These are phyloP conservation scores for Sporothrix variecibatus DNA, from an alignment of 2,329 filamentous ascomycete genomes.

Conservation along the genomic window DNA sequence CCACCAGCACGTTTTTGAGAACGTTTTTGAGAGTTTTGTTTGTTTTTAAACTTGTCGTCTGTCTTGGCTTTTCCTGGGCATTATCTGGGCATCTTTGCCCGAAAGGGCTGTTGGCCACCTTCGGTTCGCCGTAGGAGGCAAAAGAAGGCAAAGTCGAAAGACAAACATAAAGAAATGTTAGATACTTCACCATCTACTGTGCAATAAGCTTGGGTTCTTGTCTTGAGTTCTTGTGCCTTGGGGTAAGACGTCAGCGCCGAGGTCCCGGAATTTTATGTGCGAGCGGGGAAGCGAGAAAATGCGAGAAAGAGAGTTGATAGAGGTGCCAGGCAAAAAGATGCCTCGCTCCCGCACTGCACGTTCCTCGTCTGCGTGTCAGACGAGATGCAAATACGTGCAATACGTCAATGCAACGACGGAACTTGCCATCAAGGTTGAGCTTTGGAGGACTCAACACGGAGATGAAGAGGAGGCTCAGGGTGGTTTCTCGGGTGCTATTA, in stretches of 20 bases:
- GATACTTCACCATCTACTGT: not conserved
- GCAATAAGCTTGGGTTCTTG: not conserved
- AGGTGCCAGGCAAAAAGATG: not conserved
- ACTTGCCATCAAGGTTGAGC: not conserved
- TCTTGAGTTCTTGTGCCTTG: not conserved
- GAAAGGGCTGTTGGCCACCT: not conserved
- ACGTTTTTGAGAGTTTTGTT: not conserved
- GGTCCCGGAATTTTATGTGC: not conserved
- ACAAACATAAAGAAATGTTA: not conserved
- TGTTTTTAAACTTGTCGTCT: not conserved
- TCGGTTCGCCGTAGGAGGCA: not conserved
- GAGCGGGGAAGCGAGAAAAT: not conserved
- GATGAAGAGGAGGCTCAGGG: not conserved
- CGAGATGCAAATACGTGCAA: not conserved
- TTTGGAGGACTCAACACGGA: slow-evolving; percentile 6
- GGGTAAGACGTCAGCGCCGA: slow-evolving; percentile 7
- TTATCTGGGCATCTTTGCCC: not conserved
- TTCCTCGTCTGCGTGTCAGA: not conserved
- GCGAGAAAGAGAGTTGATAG: not conserved
- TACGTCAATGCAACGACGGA: not conserved
- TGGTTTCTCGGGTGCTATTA: not conserved
- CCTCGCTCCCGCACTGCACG: not conserved
- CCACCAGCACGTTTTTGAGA: not conserved
- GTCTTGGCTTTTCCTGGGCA: not conserved
- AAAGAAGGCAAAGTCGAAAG: not conserved